These are phyloP conservation scores for Diversispora epigaea DNA, from an alignment of 192 early-diverging fungal species.

Conservation along the genomic window DNA sequence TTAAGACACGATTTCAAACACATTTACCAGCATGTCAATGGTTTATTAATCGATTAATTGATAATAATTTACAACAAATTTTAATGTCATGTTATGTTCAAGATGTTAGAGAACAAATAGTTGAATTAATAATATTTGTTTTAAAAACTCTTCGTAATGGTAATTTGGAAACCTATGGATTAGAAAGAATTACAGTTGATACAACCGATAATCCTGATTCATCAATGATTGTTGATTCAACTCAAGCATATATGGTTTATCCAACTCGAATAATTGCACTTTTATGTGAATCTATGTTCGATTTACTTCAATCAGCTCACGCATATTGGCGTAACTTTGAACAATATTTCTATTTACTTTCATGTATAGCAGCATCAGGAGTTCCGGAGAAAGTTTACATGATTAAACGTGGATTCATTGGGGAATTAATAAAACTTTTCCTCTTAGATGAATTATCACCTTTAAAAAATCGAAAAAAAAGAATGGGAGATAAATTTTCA, in stretches of 20 bases:
- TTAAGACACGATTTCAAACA: conserved; percentile 33
- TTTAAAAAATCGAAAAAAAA: conserved; percentile 37
- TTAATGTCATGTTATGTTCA: conserved; percentile 42
- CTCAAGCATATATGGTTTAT: conserved; percentile 11
- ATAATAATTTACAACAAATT: conserved; percentile 33
- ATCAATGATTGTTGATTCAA: conserved; percentile 2
- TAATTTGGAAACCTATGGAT: conserved; percentile 37
- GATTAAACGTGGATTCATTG: conserved; percentile 38
- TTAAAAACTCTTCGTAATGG: conserved; percentile 36
- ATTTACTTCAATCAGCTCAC: conserved; percentile 41
- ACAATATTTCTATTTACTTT: conserved; percentile 47
- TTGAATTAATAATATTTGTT: conserved; percentile 41
- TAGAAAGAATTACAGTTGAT: background rate
- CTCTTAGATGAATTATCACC: conserved; percentile 40
- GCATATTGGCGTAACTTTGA: conserved; percentile 48
- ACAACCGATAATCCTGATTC: background rate
- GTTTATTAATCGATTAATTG: conserved; percentile 35
- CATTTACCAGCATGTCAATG: conserved; percentile 41
- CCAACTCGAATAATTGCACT: conserved; percentile 30
- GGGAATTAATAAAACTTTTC: conserved; percentile 41
- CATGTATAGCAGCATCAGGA: conserved; percentile 40
- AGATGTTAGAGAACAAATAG: conserved; percentile 45
- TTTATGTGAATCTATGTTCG: conserved; percentile 31
- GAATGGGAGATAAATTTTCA: conserved; percentile 53
- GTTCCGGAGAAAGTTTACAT: conserved; percentile 38